Percentiles rank a stretch among this genome's conserved stretches.
These are phyloP conservation scores for Colletotrichum musae DNA, from an alignment of 2,329 filamentous ascomycete species.

Conservation along the genomic window DNA sequence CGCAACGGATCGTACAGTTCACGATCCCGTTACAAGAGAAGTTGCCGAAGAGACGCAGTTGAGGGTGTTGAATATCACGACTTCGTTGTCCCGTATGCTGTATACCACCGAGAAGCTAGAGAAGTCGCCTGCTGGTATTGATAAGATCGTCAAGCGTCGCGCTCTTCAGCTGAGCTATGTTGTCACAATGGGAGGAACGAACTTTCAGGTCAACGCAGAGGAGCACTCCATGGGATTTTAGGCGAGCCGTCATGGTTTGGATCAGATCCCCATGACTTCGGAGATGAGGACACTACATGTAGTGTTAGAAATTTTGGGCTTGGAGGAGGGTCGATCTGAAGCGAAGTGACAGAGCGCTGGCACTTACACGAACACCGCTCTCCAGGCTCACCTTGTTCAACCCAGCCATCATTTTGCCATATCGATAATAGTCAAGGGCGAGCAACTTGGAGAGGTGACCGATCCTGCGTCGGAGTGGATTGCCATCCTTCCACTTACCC, in stretches of 20 bases:
- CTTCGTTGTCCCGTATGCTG: not conserved
- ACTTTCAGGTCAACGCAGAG: not conserved
- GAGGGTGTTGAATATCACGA: not conserved
- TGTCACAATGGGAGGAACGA: not conserved
- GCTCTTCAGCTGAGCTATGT: conserved; percentile 3
- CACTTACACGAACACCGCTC: too few relatives aligned
- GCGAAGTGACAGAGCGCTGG: too few relatives aligned
- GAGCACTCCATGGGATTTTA: not conserved
- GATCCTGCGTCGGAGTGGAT: too few relatives aligned
- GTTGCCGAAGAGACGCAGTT: conserved; percentile 22
- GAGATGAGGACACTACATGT: not conserved
- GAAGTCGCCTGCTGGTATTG: not conserved
- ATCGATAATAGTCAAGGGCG: too few relatives aligned
- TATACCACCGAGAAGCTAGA: conserved; percentile 7
- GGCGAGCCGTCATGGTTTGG: not conserved
- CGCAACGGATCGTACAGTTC: not conserved
- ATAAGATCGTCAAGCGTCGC: not conserved
- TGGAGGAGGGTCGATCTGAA: not conserved
- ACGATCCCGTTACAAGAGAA: conserved; percentile 12
- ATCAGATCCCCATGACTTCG: not conserved
- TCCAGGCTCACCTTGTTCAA: too few relatives aligned
- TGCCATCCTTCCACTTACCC: too few relatives aligned
- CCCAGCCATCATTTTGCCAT: too few relatives aligned
- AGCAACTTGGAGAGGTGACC: too few relatives aligned
- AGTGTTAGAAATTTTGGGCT: not conserved